These are phyloP conservation scores for Mucor plumbeus DNA, from an alignment of 371 early-diverging fungal genomes.

Conservation along the genomic window DNA sequence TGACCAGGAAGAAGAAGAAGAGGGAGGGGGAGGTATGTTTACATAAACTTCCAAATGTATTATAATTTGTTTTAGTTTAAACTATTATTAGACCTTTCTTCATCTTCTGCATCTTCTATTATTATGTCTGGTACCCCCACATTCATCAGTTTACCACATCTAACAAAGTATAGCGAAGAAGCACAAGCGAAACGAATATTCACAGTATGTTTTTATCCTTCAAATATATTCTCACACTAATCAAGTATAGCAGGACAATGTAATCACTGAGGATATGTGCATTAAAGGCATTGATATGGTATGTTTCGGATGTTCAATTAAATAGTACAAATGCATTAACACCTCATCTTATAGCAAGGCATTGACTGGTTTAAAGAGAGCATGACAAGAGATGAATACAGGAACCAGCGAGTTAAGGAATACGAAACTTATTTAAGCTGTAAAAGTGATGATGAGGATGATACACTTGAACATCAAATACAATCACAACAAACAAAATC, in stretches of 20 bases:
- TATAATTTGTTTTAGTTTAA: not conserved
- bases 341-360: constrained; percentile 37
- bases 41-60: not conserved
- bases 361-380: constrained; percentile 39
- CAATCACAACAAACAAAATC: constrained; percentile 15
- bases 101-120: constrained; percentile 7
- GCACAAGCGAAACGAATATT: not conserved
- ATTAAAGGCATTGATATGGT: constrained; percentile 47
- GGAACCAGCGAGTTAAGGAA: constrained; percentile 30
- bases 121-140: not conserved
- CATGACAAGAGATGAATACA: constrained; percentile 29
- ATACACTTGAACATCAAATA: constrained; percentile 11
- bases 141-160: constrained; percentile 7
- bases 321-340: constrained; percentile 1
- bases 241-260: not conserved
- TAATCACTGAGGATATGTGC: constrained; percentile 43
- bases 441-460: constrained; percentile 22
- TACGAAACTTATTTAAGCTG: constrained; percentile 35
- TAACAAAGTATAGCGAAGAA: constrained; percentile 2
- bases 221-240: not conserved
- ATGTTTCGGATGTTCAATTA: constrained; percentile 14
- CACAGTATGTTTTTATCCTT: not conserved
- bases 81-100: not conserved
- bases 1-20: not conserved
- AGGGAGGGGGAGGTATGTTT: not conserved